Evolutionary conservation across 1,284 basidiomycete species (phyloP), one percentile per base, ranked within the genome.

Genomic region (Malassezia caprae): DNA sequence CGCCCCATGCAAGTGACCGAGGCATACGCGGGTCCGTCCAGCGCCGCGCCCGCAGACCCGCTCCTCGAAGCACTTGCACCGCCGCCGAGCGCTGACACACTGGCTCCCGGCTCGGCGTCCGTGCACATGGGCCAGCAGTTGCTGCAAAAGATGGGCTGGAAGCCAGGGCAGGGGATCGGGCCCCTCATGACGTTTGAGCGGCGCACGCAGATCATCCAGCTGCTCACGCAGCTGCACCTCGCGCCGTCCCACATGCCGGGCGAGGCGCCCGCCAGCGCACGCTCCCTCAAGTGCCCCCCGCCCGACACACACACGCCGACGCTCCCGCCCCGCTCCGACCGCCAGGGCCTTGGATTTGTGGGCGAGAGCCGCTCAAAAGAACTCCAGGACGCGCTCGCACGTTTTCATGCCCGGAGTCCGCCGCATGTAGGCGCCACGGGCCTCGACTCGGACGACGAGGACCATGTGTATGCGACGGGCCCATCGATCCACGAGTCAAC

Each of bases 91-190:
- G 30, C 19, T 3, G 13, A 11, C 13, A 34, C 32, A 13, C 13
- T 34, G 8, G 32, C 32, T 4, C 32, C 32, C n/a, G 32, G 32
- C 4, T 34, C 32, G 15, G 13, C 32, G 32, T 34, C 32, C 32
- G 32, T 42, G 27, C 34, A 32, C 15, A 27, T 65, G 40, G 68
- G 68, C 8, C 56, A 49, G 41, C 37, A 83, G 28, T 82, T 96
- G 4, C 80, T 98, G 45, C 85, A 84, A 76, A 90, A 89, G 75
- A 93, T 96, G 84, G 93, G 93, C 0, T 96, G 93, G 93, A 81
- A 85, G 53, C 77, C 84, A 0, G 93, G 91, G 0, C 89, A 94
- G 75, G 93, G 90, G 4, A 82, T 96, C 24, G 93, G 93, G 0
- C 89, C 90, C 1, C 82, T 90, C 7, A 78, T 96, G n/a, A 84